Evolutionary conservation across 768 basidiomycete species (phyloP).

Genomic region (Podaxis mareebaensis): DNA sequence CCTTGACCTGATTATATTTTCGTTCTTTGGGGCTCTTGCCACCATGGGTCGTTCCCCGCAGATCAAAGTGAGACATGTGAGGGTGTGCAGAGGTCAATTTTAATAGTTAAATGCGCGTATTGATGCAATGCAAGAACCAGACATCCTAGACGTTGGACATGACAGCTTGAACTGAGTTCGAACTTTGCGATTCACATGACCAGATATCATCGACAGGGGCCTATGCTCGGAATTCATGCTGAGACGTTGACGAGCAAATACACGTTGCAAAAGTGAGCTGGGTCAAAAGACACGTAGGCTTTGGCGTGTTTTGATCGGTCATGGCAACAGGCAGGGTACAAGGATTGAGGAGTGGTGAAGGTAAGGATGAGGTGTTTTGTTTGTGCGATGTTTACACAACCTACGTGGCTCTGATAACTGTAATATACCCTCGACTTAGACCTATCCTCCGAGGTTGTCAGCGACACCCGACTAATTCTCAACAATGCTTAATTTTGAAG

Average conservation of each 20-base stretch:
- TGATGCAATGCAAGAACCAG: not conserved
- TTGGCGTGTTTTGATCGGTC: not conserved
- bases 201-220: not conserved
- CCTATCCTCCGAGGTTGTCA: slow-evolving; percentile 31
- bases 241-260: not conserved
- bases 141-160: too few species aligned
- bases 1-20: too few species aligned
- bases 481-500: slow-evolving; percentile 85
- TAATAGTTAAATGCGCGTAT: not conserved
- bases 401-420: slow-evolving; percentile 33
- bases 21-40: too few species aligned
- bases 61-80: not conserved
- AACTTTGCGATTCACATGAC: not conserved
- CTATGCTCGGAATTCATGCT: not conserved
- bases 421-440: not conserved
- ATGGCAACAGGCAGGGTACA: not conserved
- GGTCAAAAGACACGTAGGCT: not conserved
- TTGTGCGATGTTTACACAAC: slow-evolving; percentile 30
- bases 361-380: slow-evolving; percentile 13
- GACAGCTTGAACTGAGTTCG: too few species aligned
- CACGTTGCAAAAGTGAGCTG: not conserved
- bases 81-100: not conserved
- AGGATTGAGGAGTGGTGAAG: not conserved
- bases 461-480: slow-evolving; percentile 37
- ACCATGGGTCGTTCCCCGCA: not conserved